Conservation (phyloP, 352 stramenopile species). For the Phytophthora pistaciae region DNA sequence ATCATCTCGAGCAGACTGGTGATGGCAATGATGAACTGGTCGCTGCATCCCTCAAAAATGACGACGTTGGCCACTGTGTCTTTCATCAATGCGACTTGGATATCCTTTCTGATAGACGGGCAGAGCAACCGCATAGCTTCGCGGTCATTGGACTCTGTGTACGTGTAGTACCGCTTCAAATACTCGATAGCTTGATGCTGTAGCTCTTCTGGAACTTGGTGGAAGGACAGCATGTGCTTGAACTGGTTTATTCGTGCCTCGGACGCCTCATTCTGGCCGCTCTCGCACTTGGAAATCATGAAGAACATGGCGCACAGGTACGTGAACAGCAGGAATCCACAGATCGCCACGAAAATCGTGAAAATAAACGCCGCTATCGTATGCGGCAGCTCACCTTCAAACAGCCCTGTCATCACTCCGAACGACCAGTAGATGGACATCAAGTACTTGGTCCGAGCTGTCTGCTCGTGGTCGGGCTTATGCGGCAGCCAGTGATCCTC, state of each 20-base stretch:
- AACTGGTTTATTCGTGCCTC: slow-evolving; percentile 79
- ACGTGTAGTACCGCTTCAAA: slow-evolving; percentile 65
- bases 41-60: slow-evolving; percentile 66
- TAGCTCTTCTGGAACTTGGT: slow-evolving; percentile 59
- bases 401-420: slow-evolving; percentile 67
- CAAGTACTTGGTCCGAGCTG: slow-evolving; percentile 48
- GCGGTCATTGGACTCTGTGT: slow-evolving; percentile 74
- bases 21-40: slow-evolving; percentile 73
- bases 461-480: slow-evolving; percentile 22
- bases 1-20: slow-evolving; percentile 74
- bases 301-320: slow-evolving; percentile 79
- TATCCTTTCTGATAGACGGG: slow-evolving; percentile 70
- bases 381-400: slow-evolving; percentile 69
- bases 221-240: slow-evolving; percentile 75
- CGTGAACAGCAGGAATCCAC: slow-evolving; percentile 77
- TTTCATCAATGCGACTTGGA: slow-evolving; percentile 72
- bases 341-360: slow-evolving; percentile 68
- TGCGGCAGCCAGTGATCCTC: slow-evolving; percentile 64
- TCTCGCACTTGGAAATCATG: slow-evolving; percentile 85
- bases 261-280: slow-evolving; percentile 44
- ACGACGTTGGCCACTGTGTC: slow-evolving; percentile 61
- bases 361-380: slow-evolving; percentile 62
- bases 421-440: slow-evolving; percentile 76
- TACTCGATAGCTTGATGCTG: slow-evolving; percentile 66
- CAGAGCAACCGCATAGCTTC: slow-evolving; percentile 69